A percentile compares a stretch with the other conserved stretches of the same genome.
Conservation (phyloP, 139 green algal species). For the Volvox reticuliferus region DNA sequence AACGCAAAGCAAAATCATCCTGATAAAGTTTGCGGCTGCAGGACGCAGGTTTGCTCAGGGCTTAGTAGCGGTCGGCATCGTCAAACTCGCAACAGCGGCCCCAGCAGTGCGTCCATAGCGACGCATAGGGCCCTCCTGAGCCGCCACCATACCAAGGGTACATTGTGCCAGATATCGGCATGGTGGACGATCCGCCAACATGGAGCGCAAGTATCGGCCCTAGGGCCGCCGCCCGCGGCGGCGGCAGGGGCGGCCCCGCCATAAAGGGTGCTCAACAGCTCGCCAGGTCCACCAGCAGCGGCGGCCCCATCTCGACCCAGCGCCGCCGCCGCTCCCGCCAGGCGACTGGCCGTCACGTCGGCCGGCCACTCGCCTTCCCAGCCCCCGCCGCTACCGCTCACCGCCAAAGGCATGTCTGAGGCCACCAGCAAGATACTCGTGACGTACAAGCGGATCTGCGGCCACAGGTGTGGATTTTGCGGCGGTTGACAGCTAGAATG, state of each 20-base stretch:
- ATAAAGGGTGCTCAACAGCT: background rate
- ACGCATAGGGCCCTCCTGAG: background rate
- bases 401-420: slow-evolving; percentile 13
- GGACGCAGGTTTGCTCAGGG: no score
- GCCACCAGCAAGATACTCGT: slow-evolving; percentile 29
- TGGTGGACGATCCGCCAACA: slow-evolving; percentile 39
- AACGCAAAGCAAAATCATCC: background rate
- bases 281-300: background rate
- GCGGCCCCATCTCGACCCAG: background rate
- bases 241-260: no score
- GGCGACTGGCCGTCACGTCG: background rate
- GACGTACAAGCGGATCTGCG: slow-evolving; percentile 37
- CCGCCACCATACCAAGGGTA: slow-evolving; percentile 42
- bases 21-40: no score
- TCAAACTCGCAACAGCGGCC: slow-evolving; percentile 30
- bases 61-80: background rate
- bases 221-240: background rate
- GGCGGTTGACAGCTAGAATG: no score
- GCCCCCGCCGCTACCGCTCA: background rate
- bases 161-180: slow-evolving; percentile 38
- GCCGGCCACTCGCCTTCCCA: background rate
- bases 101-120: background rate
- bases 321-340: slow-evolving; percentile 19
- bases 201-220: background rate
- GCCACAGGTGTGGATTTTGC: no score